A percentile compares a stretch with the other conserved stretches of the same genome.
phyloP scores from a whole-genome alignment of 768 basidiomycete species.

The Suillus ampliporus region DNA sequence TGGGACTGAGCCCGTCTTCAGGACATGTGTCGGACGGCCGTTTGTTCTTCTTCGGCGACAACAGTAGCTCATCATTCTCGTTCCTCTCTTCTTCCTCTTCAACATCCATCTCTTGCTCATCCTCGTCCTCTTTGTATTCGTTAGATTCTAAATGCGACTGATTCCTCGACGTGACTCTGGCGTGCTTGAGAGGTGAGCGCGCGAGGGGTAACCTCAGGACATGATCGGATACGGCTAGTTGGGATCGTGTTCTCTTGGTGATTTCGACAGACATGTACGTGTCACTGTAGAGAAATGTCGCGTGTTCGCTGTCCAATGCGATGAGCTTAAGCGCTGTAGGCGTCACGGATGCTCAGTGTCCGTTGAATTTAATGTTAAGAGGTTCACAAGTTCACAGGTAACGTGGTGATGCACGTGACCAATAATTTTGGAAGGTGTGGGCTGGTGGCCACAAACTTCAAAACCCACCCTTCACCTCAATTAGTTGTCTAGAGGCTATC shows the following conservation, averaged over 20 bases:
- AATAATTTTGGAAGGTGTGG: neutral
- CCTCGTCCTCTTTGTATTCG: constrained; percentile 4
- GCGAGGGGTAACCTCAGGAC: constrained; percentile 50
- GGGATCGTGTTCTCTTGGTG: constrained; percentile 52
- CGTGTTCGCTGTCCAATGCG: neutral
- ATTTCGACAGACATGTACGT: constrained; percentile 6
- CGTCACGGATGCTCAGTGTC: neutral
- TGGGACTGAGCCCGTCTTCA: constrained; percentile 17
- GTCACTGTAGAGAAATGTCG: neutral
- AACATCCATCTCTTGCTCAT: constrained; percentile 1
- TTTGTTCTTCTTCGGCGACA: constrained; percentile 36
- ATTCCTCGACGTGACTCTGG: constrained; percentile 38
- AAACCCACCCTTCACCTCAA: neutral
- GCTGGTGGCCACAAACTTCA: no score
- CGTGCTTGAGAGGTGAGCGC: constrained; percentile 59
- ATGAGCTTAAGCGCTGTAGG: neutral
- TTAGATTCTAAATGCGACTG: neutral
- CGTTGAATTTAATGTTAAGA: neutral
- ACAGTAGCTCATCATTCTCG: constrained; percentile 53
- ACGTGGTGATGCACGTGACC: constrained; percentile 7
- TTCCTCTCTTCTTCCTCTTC: constrained; percentile 30
- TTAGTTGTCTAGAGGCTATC: neutral
- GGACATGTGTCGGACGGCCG: constrained; percentile 33
- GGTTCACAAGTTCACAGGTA: neutral
- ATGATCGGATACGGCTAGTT: constrained; percentile 52